A percentile compares a stretch with the other conserved stretches of the same genome.
Evolutionary conservation across 2,329 filamentous ascomycete genomes (phyloP).

Genomic region (Fusarium pseudograminearum): DNA sequence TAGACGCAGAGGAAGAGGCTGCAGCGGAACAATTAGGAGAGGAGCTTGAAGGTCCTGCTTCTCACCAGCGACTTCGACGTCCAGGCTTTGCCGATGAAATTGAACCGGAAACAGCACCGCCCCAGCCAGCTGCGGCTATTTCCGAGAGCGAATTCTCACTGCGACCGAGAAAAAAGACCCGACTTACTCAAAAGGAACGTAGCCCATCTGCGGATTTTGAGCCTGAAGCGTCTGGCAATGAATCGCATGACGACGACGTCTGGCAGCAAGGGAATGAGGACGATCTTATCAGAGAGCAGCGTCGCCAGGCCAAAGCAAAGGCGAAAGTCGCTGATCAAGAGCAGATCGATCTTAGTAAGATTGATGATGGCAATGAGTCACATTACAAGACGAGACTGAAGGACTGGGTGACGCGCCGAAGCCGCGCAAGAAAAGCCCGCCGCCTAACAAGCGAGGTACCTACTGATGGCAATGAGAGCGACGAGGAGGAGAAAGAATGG

Average conservation of each 20-base stretch:
- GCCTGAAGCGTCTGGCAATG: constrained; percentile 51
- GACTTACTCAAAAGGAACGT: constrained; percentile 54
- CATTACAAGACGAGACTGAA: constrained; percentile 81
- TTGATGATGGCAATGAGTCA: constrained; percentile 91
- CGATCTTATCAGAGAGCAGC: constrained; percentile 54
- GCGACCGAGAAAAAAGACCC: constrained; percentile 67
- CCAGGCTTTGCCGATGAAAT: constrained; percentile 72
- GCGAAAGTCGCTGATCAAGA: constrained; percentile 52
- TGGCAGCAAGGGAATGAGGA: constrained; percentile 57
- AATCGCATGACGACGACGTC: constrained; percentile 52
- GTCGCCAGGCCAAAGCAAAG: constrained; percentile 59
- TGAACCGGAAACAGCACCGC: constrained; percentile 33
- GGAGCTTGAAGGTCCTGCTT: constrained; percentile 64
- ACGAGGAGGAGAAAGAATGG: constrained; percentile 73
- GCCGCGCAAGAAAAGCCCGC: constrained; percentile 56
- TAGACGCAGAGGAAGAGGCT: constrained; percentile 84
- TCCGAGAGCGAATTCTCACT: constrained; percentile 68
- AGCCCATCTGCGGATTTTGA: constrained; percentile 63
- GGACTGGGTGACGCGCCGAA: constrained; percentile 74
- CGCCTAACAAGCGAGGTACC: constrained; percentile 53
- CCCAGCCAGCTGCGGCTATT: constrained; percentile 29
- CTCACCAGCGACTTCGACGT: constrained; percentile 78
- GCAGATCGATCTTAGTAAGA: constrained; percentile 63
- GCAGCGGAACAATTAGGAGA: constrained; percentile 57
- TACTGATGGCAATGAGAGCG: constrained; percentile 56